Percentiles rank a stretch among this genome's conserved stretches.
phyloP scores from a whole-genome alignment of 2,329 filamentous ascomycete genomes.

The Parastagonospora nodorum region DNA sequence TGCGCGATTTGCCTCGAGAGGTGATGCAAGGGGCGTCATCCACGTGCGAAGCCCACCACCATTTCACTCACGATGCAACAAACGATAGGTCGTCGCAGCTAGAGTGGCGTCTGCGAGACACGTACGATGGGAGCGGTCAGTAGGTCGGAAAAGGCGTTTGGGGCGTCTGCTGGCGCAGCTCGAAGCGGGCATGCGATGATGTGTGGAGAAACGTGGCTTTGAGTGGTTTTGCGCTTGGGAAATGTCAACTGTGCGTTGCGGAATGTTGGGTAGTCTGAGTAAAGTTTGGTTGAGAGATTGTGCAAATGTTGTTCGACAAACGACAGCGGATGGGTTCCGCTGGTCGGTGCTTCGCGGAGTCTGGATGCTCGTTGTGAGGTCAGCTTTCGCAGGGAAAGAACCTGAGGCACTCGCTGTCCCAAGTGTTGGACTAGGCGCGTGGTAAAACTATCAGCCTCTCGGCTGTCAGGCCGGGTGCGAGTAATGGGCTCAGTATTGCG shows the following conservation, averaged over 20 bases:
- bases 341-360: no score
- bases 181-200: neutral
- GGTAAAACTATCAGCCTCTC: no score
- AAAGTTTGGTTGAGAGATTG: no score
- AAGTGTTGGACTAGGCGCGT: neutral
- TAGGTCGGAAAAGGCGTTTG: neutral
- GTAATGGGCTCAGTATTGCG: no score
- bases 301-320: no score
- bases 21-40: neutral
- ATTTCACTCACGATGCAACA: neutral
- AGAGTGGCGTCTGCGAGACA: neutral
- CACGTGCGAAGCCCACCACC: neutral
- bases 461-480: no score
- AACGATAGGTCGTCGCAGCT: neutral
- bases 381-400: no score
- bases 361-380: no score
- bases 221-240: neutral
- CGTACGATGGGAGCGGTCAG: neutral
- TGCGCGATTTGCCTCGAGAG: neutral
- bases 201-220: slow-evolving; percentile 8
- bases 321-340: no score
- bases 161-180: neutral
- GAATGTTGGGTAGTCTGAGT: no score
- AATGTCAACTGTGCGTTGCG: no score
- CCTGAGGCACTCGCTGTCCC: neutral